phyloP scores from a whole-genome alignment of 129 eudicot genomes.

The Tagetes patula region DNA sequence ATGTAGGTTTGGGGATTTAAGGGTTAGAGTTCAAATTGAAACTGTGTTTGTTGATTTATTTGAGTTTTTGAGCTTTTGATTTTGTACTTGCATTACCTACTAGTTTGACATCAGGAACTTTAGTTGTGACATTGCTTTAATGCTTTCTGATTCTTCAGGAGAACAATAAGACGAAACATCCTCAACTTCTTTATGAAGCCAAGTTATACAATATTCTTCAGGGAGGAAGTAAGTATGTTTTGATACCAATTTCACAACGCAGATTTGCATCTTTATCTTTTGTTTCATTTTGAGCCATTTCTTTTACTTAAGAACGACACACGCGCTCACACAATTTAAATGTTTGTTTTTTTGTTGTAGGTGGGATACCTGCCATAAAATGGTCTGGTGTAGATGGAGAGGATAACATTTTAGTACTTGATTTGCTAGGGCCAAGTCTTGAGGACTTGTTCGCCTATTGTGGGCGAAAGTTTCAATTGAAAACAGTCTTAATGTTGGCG shows the following conservation, averaged over 20 bases:
- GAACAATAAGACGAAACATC: conserved; percentile 85
- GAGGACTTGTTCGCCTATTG: conserved; percentile 91
- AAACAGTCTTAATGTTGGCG: conserved; percentile 91
- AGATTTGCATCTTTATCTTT: conserved; percentile 14
- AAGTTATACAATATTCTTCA: conserved; percentile 82
- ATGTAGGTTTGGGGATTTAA: conserved; percentile 16
- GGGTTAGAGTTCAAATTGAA: conserved; percentile 20
- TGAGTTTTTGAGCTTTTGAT: not conserved
- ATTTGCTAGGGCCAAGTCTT: conserved; percentile 93
- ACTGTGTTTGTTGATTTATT: not conserved
- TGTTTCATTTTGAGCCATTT: not conserved
- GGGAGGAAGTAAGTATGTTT: conserved; percentile 84
- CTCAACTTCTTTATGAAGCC: conserved; percentile 93
- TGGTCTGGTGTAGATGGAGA: conserved; percentile 96
- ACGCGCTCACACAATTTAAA: not conserved
- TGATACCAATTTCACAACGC: not conserved
- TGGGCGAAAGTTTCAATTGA: conserved; percentile 83
- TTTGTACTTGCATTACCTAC: not conserved
- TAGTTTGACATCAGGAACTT: not conserved
- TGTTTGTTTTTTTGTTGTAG: conserved; percentile 37
- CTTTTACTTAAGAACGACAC: not conserved
- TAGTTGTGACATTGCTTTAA: not conserved
- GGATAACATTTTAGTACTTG: conserved; percentile 82
- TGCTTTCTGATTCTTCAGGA: conserved; percentile 65
- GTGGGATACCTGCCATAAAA: conserved; percentile 84